Base-by-base conservation (phyloP, 108 stramenopile species). In the Fragilaria crotonensis region DNA sequence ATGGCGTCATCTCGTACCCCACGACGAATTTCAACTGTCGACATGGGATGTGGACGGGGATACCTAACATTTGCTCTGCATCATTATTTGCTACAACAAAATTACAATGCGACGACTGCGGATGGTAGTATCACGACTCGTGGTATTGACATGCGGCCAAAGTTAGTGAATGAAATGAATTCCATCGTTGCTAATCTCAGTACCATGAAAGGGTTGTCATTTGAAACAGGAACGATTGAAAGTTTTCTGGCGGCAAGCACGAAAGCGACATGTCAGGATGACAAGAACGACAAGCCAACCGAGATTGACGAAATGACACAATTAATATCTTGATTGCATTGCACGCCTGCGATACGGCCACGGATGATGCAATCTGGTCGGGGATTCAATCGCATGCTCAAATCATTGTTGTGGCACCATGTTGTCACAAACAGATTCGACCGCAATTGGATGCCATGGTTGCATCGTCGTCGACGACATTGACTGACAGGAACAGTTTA, bases 321-420 rank as follows among this genome's bases (percentile, higher is more conserved):
- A 48, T 85, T 0, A 65, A 80, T 50, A 66, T 94, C 29, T 54
- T 89, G 30, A 84, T 91, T 68, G 93, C 89, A 22, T 71, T 94
- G 4, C 93, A 94, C 67, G 93, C 93, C 1, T 94, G 93, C 60
- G 93, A 94, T 71, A 94, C 89, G 17, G 93, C 93, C 18, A 89
- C 89, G 0, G 89, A 91, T 51, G 93, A 94, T 59, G 80, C 89
- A 0, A 30, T 94, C 5, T 87, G 60, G 63, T 76, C 71, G 23
- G 93, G 79, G 25, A 79, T 94, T 41, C 9, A 29, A 9, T 61
- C 58, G 25, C 46, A 69, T 14, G 70, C 80, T 26, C 71, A 76
- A 41, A 60, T 91, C 0, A 79, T 94, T 32, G 78, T 90, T 3
- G 77, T 79, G 0, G 85, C 89, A 17, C 93, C 93, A 1, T 94